Base-by-base conservation (phyloP, 2,329 filamentous ascomycete genomes). In the Epichloe typhina region DNA sequence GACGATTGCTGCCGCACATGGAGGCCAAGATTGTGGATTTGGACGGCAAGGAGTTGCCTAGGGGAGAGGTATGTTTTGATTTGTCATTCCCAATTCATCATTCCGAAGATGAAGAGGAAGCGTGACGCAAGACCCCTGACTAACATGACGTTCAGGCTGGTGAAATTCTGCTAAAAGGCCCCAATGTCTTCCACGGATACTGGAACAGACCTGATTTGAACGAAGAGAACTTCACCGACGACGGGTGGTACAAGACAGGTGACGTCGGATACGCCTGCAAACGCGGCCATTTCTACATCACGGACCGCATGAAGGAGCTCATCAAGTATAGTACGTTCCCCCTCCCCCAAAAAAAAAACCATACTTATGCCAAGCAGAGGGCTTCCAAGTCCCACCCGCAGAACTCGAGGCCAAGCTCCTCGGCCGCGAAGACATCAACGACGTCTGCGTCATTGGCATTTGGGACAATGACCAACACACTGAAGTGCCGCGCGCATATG, bases 181-280 rank as follows among this genome's bases (percentile, higher is more conserved):
- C 88, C 0, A 93, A 93, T 54, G 72, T 91, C 17, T 90, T 90
- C 69, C 73, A 78, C 57, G 88, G 86, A 1, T 95, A 91, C 62
- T 74, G 84, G 58, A 87, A 88, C 60, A 85, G 86, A 52, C 76
- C 80, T 0, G 77, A 84, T 54, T 79, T 83, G 3, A 88, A 87
- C 3, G 72, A 71, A 2, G 82, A 87, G 44, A 82, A 84, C 0
- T 80, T 93, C 54, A 86, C 84, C 2, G 57, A 71, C 0, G 88
- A 94, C 56, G 88, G 88, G 1, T 96, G 82, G 72, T 95, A 95
- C 75, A 90, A 84, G 66, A 95, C 90, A 0, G 90, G 90, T 2
- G 90, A 96, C 60, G 82, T 95, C 26, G 86, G 88, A 4, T 82
- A 86, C 56, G 79, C 86, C 59, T 87, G 95, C 61, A 70, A 76